phyloP scores from a whole-genome alignment of 768 basidiomycete genomes.

The Collybiopsis luxurians region DNA sequence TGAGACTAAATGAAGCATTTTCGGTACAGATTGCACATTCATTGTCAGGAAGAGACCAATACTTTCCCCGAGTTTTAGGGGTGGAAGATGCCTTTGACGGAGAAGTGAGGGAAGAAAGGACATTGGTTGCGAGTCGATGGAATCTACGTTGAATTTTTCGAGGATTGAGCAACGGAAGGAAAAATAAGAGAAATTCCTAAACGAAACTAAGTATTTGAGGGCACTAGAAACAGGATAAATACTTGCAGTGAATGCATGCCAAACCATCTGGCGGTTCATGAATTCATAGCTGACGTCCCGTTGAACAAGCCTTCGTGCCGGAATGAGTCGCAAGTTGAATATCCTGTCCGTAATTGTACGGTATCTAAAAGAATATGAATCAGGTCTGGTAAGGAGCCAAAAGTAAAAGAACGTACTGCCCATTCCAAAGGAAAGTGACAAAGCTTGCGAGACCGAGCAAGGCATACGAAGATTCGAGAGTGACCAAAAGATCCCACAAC shows the following conservation, averaged over 20 bases:
- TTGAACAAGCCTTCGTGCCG: conserved; percentile 63
- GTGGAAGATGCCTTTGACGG: conserved; percentile 5
- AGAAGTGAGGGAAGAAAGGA: conserved; percentile 24
- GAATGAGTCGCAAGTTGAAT: conserved; percentile 69
- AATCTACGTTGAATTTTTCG: conserved; percentile 60
- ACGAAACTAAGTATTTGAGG: background rate
- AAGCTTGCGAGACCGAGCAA: conserved; percentile 72
- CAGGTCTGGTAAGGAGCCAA: background rate
- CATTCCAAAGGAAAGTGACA: conserved; percentile 80
- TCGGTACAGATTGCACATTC: conserved; percentile 92
- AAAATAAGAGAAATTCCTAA: conserved; percentile 93
- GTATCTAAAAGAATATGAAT: conserved; percentile 55
- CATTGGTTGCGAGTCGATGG: conserved; percentile 33
- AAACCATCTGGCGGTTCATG: conserved; percentile 99
- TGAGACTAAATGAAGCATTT: conserved; percentile 61
- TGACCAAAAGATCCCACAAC: conserved; percentile 67
- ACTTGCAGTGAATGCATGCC: conserved; percentile 96
- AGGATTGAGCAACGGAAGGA: conserved; percentile 80
- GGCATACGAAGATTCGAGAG: conserved; percentile 65
- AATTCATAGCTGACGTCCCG: conserved; percentile 96
- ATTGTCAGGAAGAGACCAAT: conserved; percentile 62
- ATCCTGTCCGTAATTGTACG: conserved; percentile 81
- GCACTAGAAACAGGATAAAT: background rate
- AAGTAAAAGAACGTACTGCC: conserved; percentile 52
- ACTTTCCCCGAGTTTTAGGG: conserved; percentile 47